Conservation (phyloP, 768 basidiomycete species). For the Boletellus sp. region DNA sequence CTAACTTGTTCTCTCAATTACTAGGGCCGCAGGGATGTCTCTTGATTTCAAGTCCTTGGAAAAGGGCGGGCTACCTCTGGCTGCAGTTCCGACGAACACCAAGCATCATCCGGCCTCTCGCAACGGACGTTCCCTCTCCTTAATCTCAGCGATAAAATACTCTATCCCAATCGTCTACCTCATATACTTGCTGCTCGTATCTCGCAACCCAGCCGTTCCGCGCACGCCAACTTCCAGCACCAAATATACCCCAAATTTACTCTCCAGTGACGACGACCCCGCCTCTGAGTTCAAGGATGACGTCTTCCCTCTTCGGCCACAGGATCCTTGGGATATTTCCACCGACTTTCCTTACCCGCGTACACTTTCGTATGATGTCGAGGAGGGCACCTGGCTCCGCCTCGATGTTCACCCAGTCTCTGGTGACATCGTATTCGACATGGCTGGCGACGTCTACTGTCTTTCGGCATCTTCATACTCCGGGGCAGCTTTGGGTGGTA, state of each 20-base stretch:
- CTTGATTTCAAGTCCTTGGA: slow-evolving; percentile 9
- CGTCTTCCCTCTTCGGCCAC: slow-evolving; percentile 59
- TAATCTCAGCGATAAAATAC: slow-evolving; percentile 16
- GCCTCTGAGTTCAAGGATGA: slow-evolving; percentile 48
- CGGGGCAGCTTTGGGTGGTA: slow-evolving; percentile 23
- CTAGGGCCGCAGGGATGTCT: slow-evolving; percentile 11
- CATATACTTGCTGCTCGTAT: slow-evolving; percentile 15
- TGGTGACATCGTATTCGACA: slow-evolving; percentile 72
- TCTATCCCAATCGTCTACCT: slow-evolving; percentile 19
- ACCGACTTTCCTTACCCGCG: slow-evolving; percentile 71
- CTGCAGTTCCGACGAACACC: not conserved
- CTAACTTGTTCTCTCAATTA: not conserved
- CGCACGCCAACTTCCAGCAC: not conserved
- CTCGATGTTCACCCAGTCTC: slow-evolving; percentile 68
- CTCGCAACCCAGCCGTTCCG: slow-evolving; percentile 2
- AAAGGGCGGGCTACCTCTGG: slow-evolving; percentile 20
- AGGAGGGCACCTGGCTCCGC: slow-evolving; percentile 73
- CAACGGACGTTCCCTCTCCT: not conserved
- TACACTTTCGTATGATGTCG: slow-evolving; percentile 61
- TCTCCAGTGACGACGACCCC: slow-evolving; percentile 28
- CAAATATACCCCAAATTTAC: slow-evolving; percentile 5
- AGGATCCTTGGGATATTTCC: slow-evolving; percentile 65
- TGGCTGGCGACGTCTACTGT: slow-evolving; percentile 73
- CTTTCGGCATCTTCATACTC: slow-evolving; percentile 45
- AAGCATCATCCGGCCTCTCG: not conserved